Evolutionary conservation across 2,329 filamentous ascomycete species (phyloP).

Genomic region (Pseudogymnoascus sp.): DNA sequence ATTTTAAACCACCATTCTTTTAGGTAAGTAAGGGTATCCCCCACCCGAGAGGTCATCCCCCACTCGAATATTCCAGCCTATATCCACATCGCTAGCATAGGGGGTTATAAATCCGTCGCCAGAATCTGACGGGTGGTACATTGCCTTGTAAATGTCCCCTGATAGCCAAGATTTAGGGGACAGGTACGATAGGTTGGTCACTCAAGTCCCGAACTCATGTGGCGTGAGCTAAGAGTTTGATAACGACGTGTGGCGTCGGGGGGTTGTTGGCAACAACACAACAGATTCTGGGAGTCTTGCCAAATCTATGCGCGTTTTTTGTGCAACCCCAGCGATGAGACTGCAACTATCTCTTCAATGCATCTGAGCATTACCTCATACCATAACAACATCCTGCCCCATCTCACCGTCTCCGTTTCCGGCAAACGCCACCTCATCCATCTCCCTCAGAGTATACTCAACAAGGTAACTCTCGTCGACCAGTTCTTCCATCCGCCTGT

Average conservation of each 20-base stretch:
- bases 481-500: conserved; percentile 78
- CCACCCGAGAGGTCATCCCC: not conserved
- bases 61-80: too few species aligned
- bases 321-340: not conserved
- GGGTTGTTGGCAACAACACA: not conserved
- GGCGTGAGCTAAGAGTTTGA: not conserved
- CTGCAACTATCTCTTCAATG: not conserved
- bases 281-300: not conserved
- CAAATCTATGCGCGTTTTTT: not conserved
- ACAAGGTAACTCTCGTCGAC: conserved; percentile 91
- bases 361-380: conserved; percentile 3
- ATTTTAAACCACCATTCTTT: not conserved
- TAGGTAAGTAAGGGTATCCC: not conserved
- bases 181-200: not conserved
- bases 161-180: not conserved
- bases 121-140: not conserved
- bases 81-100: not conserved
- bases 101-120: not conserved
- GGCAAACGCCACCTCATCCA: conserved; percentile 50
- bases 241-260: not conserved
- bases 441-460: conserved; percentile 86
- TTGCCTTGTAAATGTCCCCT: not conserved
- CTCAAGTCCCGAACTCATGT: not conserved
- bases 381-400: conserved; percentile 6
- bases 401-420: conserved; percentile 14